phyloP scores from a whole-genome alignment of 1,284 basidiomycete species.

The Sanghuangporus weigelae region DNA sequence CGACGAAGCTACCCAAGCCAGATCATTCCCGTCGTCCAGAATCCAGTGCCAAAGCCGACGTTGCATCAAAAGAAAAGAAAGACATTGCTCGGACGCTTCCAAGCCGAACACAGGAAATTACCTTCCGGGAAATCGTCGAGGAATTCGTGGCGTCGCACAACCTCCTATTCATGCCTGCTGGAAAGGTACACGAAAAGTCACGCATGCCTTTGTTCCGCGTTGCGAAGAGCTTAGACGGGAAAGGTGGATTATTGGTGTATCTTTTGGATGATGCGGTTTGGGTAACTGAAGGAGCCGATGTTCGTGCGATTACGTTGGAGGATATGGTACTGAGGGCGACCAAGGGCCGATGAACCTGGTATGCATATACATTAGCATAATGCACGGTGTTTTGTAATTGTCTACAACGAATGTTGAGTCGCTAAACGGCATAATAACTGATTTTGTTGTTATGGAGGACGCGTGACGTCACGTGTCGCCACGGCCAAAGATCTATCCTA shows the following conservation, averaged over 20 bases:
- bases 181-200: constrained; percentile 73
- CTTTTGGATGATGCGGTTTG: constrained; percentile 86
- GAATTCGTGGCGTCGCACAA: constrained; percentile 82
- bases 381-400: too few relatives aligned
- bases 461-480: constrained; percentile 9
- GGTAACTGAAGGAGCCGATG: constrained; percentile 56
- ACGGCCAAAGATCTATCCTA: too few relatives aligned
- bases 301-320: constrained; percentile 58
- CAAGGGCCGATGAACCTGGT: constrained; percentile 15
- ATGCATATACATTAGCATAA: not conserved
- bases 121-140: constrained; percentile 88
- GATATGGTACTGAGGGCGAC: constrained; percentile 65
- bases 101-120: constrained; percentile 67
- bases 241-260: constrained; percentile 81
- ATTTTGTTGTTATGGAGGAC: not conserved
- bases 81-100: constrained; percentile 29
- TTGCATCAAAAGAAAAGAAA: not conserved
- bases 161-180: constrained; percentile 83
- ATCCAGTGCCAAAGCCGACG: constrained; percentile 25
- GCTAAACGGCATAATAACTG: not conserved
- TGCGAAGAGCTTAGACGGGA: constrained; percentile 71
- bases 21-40: constrained; percentile 42
- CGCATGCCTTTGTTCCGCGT: constrained; percentile 86
- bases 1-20: constrained; percentile 60
- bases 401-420: too few relatives aligned